These are phyloP conservation scores for Penicillium hesseltinei DNA, from an alignment of 2,329 filamentous ascomycete genomes.

Conservation along the genomic window DNA sequence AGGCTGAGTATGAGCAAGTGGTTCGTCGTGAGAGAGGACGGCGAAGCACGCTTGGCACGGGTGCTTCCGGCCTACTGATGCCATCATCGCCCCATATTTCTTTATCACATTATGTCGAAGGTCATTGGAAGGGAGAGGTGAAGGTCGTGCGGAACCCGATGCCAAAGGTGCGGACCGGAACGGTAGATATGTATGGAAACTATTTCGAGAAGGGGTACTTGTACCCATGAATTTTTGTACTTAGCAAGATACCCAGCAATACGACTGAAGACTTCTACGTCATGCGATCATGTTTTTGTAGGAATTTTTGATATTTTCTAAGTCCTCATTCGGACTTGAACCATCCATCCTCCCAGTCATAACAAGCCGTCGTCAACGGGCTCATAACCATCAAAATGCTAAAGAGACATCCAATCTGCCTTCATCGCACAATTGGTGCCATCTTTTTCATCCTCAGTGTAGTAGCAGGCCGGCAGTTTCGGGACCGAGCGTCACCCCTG, in stretches of 20 bases:
- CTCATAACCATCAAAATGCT: slow-evolving; percentile 13
- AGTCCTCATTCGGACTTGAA: slow-evolving; percentile 12
- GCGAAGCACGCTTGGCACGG: slow-evolving; percentile 26
- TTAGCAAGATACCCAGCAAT: background rate
- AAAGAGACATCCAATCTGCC: slow-evolving; percentile 8
- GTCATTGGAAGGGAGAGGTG: slow-evolving; percentile 60
- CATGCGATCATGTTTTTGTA: slow-evolving; percentile 13
- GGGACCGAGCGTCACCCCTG: slow-evolving; percentile 12
- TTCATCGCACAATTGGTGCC: slow-evolving; percentile 15
- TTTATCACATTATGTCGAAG: slow-evolving; percentile 49
- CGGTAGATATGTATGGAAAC: slow-evolving; percentile 55
- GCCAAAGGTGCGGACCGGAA: slow-evolving; percentile 41
- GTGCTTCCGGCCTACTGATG: slow-evolving; percentile 15
- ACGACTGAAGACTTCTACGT: background rate
- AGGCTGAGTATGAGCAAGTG: slow-evolving; percentile 47
- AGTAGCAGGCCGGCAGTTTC: slow-evolving; percentile 9
- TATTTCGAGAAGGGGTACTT: slow-evolving; percentile 53
- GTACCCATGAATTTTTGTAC: slow-evolving; percentile 44
- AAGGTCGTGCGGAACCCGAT: slow-evolving; percentile 53
- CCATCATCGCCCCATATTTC: slow-evolving; percentile 22
- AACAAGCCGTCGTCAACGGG: slow-evolving; percentile 20
- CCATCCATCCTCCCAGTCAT: slow-evolving; percentile 21
- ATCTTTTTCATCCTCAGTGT: slow-evolving; percentile 19
- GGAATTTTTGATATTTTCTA: slow-evolving; percentile 27
- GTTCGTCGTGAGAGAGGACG: slow-evolving; percentile 28